A percentile compares a stretch with the other conserved stretches of the same genome.
These are phyloP conservation scores for Aspergillus bridgeri DNA, from an alignment of 495 filamentous ascomycete genomes.

Conservation along the genomic window DNA sequence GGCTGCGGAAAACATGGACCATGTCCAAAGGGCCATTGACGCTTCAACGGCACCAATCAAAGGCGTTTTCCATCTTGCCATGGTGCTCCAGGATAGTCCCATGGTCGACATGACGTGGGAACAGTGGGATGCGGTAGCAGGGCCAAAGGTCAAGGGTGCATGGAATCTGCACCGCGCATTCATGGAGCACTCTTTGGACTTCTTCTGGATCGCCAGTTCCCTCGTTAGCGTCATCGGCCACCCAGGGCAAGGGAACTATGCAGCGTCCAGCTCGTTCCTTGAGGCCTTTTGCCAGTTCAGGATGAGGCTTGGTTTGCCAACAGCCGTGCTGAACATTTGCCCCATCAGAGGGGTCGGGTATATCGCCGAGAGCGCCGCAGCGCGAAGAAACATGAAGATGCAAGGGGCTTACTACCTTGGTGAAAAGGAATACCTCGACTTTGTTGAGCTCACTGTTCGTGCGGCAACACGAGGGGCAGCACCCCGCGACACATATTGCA, in stretches of 20 bases:
- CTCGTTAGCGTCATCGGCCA: not conserved
- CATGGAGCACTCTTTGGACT: not conserved
- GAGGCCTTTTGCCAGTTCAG: not conserved
- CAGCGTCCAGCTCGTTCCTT: not conserved
- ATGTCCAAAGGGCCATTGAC: not conserved
- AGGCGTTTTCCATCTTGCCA: not conserved
- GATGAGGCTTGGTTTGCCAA: not conserved
- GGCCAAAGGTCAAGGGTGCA: not conserved
- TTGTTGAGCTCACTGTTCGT: too few relatives aligned
- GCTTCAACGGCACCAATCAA: not conserved
- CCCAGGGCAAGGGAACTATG: not conserved
- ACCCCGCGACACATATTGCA: too few relatives aligned
- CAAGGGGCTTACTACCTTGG: too few relatives aligned
- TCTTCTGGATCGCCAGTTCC: not conserved
- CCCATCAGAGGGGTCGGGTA: not conserved
- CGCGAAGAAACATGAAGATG: not conserved
- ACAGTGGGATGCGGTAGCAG: not conserved
- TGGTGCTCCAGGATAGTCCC: not conserved
- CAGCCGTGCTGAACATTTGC: not conserved
- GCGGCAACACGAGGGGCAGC: too few relatives aligned
- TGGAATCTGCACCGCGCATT: not conserved
- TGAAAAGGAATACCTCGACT: too few relatives aligned
- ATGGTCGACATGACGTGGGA: not conserved
- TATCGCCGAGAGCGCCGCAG: not conserved
- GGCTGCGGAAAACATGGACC: constrained; percentile 8